These are phyloP conservation scores for Gloeopeniophorella convolvens DNA, from an alignment of 768 basidiomycete genomes.

Conservation along the genomic window DNA sequence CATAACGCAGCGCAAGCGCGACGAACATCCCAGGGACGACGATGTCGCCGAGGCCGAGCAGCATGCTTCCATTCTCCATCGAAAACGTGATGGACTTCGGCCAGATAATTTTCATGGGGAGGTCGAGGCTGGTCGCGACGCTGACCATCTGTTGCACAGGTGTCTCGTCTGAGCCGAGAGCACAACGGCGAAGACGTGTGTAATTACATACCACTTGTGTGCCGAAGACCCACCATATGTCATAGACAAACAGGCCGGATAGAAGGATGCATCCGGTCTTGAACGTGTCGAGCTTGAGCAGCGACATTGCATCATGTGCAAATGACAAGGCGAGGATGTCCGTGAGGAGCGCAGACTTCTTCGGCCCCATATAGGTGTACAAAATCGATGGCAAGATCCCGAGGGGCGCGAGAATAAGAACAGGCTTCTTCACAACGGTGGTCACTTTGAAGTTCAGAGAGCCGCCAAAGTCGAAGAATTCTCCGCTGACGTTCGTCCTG, in stretches of 20 bases:
- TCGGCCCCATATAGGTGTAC: slow-evolving; percentile 39
- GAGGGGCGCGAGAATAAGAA: slow-evolving; percentile 49
- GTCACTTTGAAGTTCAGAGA: too few relatives aligned
- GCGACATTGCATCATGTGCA: slow-evolving; percentile 67
- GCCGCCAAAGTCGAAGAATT: slow-evolving; percentile 51
- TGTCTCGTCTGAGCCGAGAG: neutral
- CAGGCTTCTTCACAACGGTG: slow-evolving; percentile 52
- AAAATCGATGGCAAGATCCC: slow-evolving; percentile 58
- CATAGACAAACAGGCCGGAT: slow-evolving; percentile 83
- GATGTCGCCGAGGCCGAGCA: slow-evolving; percentile 92
- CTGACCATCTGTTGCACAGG: slow-evolving; percentile 82
- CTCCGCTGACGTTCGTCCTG: slow-evolving; percentile 49
- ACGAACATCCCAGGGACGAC: slow-evolving; percentile 65
- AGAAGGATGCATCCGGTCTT: slow-evolving; percentile 78
- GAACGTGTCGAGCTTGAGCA: slow-evolving; percentile 87
- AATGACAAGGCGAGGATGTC: slow-evolving; percentile 74
- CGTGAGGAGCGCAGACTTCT: slow-evolving; percentile 64
- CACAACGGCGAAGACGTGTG: neutral
- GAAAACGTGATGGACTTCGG: slow-evolving; percentile 57
- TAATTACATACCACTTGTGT: slow-evolving; percentile 67
- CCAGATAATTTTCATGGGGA: slow-evolving; percentile 91
- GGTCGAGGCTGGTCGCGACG: slow-evolving; percentile 84
- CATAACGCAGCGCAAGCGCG: slow-evolving; percentile 82
- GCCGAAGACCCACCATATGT: slow-evolving; percentile 93
- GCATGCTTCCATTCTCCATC: slow-evolving; percentile 58